Evolutionary conservation across 2,329 filamentous ascomycete species (phyloP), one percentile per base, ranked within the genome.

Genomic region (Colletotrichum theobromicola): DNA sequence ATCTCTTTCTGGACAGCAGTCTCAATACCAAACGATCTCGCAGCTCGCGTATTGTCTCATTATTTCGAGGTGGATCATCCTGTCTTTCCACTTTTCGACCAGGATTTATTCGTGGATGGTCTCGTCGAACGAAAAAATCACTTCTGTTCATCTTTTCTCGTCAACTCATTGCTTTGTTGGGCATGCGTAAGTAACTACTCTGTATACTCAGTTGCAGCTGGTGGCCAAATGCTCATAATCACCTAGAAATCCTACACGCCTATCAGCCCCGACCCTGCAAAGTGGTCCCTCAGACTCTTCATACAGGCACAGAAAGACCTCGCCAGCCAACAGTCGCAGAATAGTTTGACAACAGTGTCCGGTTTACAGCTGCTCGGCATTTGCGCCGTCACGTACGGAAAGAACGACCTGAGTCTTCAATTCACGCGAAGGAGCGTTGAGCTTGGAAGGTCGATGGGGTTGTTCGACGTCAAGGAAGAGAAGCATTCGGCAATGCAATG

Each of bases 1-100:
- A 35, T 74, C 6, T 7, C 50, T 21, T 4, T 42, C 7, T 71
- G 68, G 72, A 74, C 72, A 2, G 13, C 37, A 8, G 62, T 74
- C 21, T 28, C 61, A 16, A 74, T 74, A 24, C 53, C 61, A 24
- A 67, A 72, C 35, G 57, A 62, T 2, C 55, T 74, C n/a, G 68
- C 68, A 34, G 55, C 53, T 12, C 4, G 32, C 15, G 16, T 35
- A 9, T 53, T 74, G 4, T 65, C 67, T 7, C 68, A 70, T 42
- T 74, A 74, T 28, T 32, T 74, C 26, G 61, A 74, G 4, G 46
- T 67, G 24, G 67, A 74, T 26, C 61, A 74, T 26, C 35, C 68
- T 7, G 24, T 62, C 4, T 26, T 74, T 15, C 72, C 72, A n/a
- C 57, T 74, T 5, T 74, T 74, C 46, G 32, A 66, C n/a, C 61